Evolutionary conservation across 257 asterid species (phyloP), one percentile per base, ranked within the genome.

Genomic region (Primulina huaijiensis): DNA sequence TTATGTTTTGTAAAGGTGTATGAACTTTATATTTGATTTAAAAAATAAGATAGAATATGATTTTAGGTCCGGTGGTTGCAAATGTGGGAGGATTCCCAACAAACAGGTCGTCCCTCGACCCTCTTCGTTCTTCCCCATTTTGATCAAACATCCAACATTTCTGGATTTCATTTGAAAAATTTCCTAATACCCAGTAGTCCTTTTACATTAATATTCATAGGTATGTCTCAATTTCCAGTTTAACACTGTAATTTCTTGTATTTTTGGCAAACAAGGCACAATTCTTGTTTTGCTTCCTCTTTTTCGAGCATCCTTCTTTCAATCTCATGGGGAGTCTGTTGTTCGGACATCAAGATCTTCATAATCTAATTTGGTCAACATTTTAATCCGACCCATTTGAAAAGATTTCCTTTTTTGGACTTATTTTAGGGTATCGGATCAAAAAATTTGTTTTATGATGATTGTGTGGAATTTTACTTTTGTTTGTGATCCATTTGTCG

Each of bases 221-320:
- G 84, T 70, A 66, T 38, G 76, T 57, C 25, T 52, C 59, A 38
- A 58, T 56, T 69, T 52, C 63, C 65, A 29, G 35, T 60, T 56
- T 17, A 64, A 55, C 50, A 68, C 11, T 65, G 55, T 67, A 55
- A 30, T 34, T 60, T 43, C 27, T 43, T 37, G 29, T 33, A 31
- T 25, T 43, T 58, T 16, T 5, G 30, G 50, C n/a, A n/a, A n/a
- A n/a, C n/a, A n/a, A n/a, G n/a, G n/a, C 71, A 65, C 63, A 63
- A 73, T 56, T 74, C 62, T 67, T 67, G 64, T 70, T 71, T 71
- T 75, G 79, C 62, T 77, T 77, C 56, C 68, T 70, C 35, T 17
- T 55, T 56, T 37, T 16, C 3, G 19, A 34, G 17, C 31, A 65
- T 61, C 60, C 59, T 20, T 34, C 30, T 27, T 27, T 27, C 30